A percentile compares a stretch with the other conserved stretches of the same genome.
These are phyloP conservation scores for Paracorniculantispora psalliotae DNA, from an alignment of 2,329 filamentous ascomycete genomes.

Conservation along the genomic window DNA sequence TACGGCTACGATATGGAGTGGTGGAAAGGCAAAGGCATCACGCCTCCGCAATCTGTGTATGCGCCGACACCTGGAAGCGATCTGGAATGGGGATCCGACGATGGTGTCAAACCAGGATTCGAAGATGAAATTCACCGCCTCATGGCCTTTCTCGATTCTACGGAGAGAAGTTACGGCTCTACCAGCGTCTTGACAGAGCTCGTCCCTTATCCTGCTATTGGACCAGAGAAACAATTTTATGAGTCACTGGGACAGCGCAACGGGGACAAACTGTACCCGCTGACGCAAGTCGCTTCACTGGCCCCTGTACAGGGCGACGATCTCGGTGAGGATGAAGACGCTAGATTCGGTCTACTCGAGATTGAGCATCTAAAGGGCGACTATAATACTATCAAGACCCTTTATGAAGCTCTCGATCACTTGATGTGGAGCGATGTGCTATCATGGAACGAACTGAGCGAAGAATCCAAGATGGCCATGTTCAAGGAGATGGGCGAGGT, in stretches of 20 bases:
- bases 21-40: constrained; percentile 56
- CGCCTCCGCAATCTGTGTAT: constrained; percentile 25
- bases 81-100: constrained; percentile 24
- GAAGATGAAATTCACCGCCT: constrained; percentile 55
- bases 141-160: constrained; percentile 58
- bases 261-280: constrained; percentile 22
- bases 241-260: constrained; percentile 33
- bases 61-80: constrained; percentile 25
- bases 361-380: constrained; percentile 30
- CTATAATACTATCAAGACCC: constrained; percentile 11
- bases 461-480: constrained; percentile 37
- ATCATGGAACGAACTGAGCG: constrained; percentile 29
- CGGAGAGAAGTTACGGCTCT: constrained; percentile 55
- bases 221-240: constrained; percentile 41
- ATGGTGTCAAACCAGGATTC: constrained; percentile 33
- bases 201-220: constrained; percentile 28
- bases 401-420: constrained; percentile 40
- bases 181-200: constrained; percentile 42
- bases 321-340: constrained; percentile 29
- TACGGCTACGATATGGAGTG: constrained; percentile 56
- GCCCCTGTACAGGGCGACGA: constrained; percentile 25
- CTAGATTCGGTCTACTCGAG: constrained; percentile 38
- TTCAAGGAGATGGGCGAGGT: constrained; percentile 46
- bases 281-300: constrained; percentile 30
- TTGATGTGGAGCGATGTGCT: constrained; percentile 44